Evolutionary conservation across 306 rosid genomes (phyloP), one percentile per base, ranked within the genome.

Genomic region (Trifolium repens): DNA sequence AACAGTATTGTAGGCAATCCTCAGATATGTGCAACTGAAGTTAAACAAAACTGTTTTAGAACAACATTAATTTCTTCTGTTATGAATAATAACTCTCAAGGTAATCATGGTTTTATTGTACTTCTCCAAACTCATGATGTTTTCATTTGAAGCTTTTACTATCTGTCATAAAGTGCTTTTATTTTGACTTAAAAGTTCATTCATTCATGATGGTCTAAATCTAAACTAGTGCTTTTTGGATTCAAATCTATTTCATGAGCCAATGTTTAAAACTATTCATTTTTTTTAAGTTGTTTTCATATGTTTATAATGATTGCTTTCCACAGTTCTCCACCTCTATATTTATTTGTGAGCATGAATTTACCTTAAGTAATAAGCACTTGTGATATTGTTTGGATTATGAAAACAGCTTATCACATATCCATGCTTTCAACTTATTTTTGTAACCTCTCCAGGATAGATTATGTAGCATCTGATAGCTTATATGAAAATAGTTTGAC

Each of bases 1-100:
- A 63, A 69, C 82, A 96, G 99, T 78, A 77, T 90, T 74, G 87
- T 71, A 63, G 99, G 98, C 69, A 96, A 96, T 72, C 90, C 88
- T n/a, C 86, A 80, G 71, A 90, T 92, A 73, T 96, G 99, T 82
- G 74, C 84, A 65, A 14, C 85, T 16, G 90, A 90, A 84, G 68
- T 50, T 43, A 85, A 86, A 64, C 87, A 73, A 77, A 83, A 67
- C 75, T 92, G 99, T 85, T 85, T 73, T 64, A 86, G 80, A 80
- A 87, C 91, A 39, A 46, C 81, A 14, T 75, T 66, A 37, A 74
- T 78, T 39, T 57, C 88, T 74, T 80, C 82, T 47, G 11, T 82
- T 64, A 69, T 64, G 62, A 85, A 80, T 76, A 87, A 80, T 78
- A 87, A 72, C 22, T 74, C 96, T 69, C 91, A 79, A 84, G 87